Percentiles rank a stretch among this genome's conserved stretches.
Conservation (phyloP, 805 yeast species). For the Ascoidea rubescens region DNA sequence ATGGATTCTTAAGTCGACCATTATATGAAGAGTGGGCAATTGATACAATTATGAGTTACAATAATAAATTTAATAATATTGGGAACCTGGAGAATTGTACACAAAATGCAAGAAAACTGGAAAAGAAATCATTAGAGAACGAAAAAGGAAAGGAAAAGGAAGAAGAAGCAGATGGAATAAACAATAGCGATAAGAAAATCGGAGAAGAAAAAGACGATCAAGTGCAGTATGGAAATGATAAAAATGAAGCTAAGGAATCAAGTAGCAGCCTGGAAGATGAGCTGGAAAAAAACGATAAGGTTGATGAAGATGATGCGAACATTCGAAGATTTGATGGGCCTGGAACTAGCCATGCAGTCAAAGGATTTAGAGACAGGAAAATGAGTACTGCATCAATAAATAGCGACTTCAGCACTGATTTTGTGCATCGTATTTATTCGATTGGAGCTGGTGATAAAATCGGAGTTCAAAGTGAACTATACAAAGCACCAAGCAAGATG, state of each 20-base stretch:
- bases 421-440: neutral
- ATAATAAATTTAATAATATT: neutral
- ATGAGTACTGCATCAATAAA: neutral
- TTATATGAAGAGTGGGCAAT: conserved; percentile 28
- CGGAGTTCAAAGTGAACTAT: neutral
- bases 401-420: neutral
- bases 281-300: neutral
- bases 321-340: neutral
- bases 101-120: neutral
- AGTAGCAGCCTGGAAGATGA: neutral
- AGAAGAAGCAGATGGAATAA: neutral
- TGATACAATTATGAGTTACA: conserved; percentile 23
- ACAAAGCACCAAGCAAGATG: neutral
- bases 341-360: neutral
- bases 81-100: neutral
- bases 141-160: neutral
- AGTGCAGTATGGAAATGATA: neutral
- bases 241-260: neutral
- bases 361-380: neutral
- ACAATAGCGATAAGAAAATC: neutral
- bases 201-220: neutral
- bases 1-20: conserved; percentile 36
- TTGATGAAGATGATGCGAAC: neutral
- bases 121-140: neutral
- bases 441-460: neutral